A percentile compares a stretch with the other conserved stretches of the same genome.
Evolutionary conservation across 805 yeast genomes (phyloP).

Genomic region (Candida yuanshanica): DNA sequence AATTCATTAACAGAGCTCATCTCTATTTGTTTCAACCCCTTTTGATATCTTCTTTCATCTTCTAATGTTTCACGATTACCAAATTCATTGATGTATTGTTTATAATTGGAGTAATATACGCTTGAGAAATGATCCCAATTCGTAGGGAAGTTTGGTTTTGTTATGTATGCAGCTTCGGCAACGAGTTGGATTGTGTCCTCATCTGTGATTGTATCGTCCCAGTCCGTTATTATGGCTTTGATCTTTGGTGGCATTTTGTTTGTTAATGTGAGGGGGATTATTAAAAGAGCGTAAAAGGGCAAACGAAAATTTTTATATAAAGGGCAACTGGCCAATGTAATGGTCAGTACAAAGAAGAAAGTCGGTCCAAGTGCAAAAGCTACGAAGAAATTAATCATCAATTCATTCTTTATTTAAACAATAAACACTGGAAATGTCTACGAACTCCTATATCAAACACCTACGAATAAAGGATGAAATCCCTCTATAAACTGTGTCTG

Average conservation of each 20-base stretch:
- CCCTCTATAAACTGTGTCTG: slow-evolving; percentile 19
- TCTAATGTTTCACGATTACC: slow-evolving; percentile 29
- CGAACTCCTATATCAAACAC: slow-evolving; percentile 29
- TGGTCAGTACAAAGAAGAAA: too few species aligned
- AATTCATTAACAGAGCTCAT: slow-evolving; percentile 41
- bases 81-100: slow-evolving; percentile 25
- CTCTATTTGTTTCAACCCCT: slow-evolving; percentile 41
- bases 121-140: slow-evolving; percentile 39
- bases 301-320: neutral
- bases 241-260: slow-evolving; percentile 9
- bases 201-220: slow-evolving; percentile 62
- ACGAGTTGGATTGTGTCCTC: slow-evolving; percentile 48
- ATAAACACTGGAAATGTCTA: slow-evolving; percentile 17
- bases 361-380: too few species aligned
- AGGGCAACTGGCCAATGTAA: too few species aligned
- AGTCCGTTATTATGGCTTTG: slow-evolving; percentile 42
- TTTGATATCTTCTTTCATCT: slow-evolving; percentile 41
- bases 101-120: slow-evolving; percentile 35
- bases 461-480: too few species aligned
- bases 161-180: slow-evolving; percentile 41
- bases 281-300: neutral
- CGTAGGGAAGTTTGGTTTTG: slow-evolving; percentile 32
- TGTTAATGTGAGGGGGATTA: neutral
- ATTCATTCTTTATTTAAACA: neutral
- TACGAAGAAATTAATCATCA: neutral